Conservation (phyloP, 371 early-diverging fungal species). For the Mucor mucedo region DNA sequence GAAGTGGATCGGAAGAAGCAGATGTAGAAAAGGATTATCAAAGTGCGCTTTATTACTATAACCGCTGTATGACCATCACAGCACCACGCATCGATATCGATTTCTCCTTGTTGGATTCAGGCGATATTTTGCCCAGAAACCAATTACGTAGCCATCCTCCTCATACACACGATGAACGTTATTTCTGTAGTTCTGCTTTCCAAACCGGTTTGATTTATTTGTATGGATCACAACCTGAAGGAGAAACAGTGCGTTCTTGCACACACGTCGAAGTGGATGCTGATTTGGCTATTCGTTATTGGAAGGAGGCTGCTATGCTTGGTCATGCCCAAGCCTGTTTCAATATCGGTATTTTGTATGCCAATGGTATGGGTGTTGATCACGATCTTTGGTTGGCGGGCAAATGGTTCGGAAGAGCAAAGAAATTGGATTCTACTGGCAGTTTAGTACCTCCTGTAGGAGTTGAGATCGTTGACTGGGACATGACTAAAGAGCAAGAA, state of each 20-base stretch:
- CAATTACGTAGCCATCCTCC: slow-evolving; percentile 46
- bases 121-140: slow-evolving; percentile 35
- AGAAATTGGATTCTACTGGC: slow-evolving; percentile 48
- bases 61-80: slow-evolving; percentile 54
- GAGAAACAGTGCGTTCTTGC: slow-evolving; percentile 41
- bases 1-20: slow-evolving; percentile 46
- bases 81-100: slow-evolving; percentile 50
- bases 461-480: slow-evolving; percentile 48
- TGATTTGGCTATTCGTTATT: slow-evolving; percentile 49
- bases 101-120: slow-evolving; percentile 37
- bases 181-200: slow-evolving; percentile 54
- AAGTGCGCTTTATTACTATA: slow-evolving; percentile 46
- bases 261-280: slow-evolving; percentile 45
- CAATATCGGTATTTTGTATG: slow-evolving; percentile 53
- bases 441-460: slow-evolving; percentile 47
- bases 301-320: slow-evolving; percentile 52
- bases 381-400: slow-evolving; percentile 46
- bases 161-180: slow-evolving; percentile 47
- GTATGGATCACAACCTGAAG: slow-evolving; percentile 49
- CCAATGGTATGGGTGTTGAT: slow-evolving; percentile 52
- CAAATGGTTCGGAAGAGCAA: slow-evolving; percentile 57
- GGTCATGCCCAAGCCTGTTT: slow-evolving; percentile 57
- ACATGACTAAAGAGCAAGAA: slow-evolving; percentile 33
- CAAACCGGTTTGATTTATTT: slow-evolving; percentile 55
- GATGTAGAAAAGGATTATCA: slow-evolving; percentile 52